Base-by-base conservation (phyloP, 352 stramenopile species). In the Phytophthora pseudosyringae region DNA sequence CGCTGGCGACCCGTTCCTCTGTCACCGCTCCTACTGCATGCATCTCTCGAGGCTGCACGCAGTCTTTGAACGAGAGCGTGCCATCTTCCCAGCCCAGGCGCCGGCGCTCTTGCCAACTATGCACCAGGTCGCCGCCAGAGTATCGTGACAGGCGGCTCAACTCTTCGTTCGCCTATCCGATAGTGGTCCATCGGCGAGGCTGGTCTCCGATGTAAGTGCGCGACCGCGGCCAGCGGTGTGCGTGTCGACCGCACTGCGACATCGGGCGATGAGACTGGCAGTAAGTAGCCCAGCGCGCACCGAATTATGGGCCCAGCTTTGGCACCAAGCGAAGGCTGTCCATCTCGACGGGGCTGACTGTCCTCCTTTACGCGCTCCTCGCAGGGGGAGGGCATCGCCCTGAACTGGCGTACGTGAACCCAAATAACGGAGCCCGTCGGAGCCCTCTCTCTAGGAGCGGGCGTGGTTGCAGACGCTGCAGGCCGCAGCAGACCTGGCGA, bases 381-480 rank as follows among this genome's bases (percentile, higher is more conserved):
- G 35, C 7, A 7, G 29, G 29, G 45, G 55, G 43, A 46, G n/a
- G 11, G 18, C 56, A 56, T 64, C 55, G 16, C 28, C 4, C 16
- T 13, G 26, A 39, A 62, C 12, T 63, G 41, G n/a, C 51, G 44
- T 49, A 35, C 13, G 16, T 5, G 38, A 18, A 45, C 3, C 36
- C 5, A 57, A 21, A 57, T 64, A 64, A 33, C 57, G 49, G 49
- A 55, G 41, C 48, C 50, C 40, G n/a, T 60, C 32, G 33, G 39
- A 15, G 5, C 7, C 16, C 11, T 49, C 43, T 31, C 49, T 46
- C 25, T 47, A n/a, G 10, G 51, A 41, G 48, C 16, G 41, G 38
- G 28, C 39, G 50, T 32, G 15, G 52, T 29, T 35, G 18, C 40
- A 50, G 39, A 46, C 28, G 44, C 8, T 18, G 44, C 44, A 57